Evolutionary conservation across 2,329 filamentous ascomycete genomes (phyloP).

Genomic region (Fusarium temperatum): DNA sequence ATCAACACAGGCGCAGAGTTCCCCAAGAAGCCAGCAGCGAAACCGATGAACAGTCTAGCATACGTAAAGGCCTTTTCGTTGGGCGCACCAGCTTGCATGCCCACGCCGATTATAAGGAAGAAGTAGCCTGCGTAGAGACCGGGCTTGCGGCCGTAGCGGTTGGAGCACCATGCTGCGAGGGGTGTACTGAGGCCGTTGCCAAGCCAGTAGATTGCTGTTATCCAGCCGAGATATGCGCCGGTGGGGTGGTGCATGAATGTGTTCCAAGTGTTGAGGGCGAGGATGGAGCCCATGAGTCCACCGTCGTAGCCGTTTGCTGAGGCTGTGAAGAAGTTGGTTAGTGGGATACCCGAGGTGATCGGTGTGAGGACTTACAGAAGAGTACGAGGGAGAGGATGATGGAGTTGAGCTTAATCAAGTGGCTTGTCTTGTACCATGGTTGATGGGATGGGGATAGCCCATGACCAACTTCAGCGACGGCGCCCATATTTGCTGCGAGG

Average conservation of each 20-base stretch:
- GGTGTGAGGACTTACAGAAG: not conserved
- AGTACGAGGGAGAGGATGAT: not conserved
- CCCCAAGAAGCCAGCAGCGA: not conserved
- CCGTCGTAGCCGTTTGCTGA: constrained; percentile 14
- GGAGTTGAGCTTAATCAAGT: constrained; percentile 4
- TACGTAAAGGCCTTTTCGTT: not conserved
- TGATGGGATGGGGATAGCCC: not conserved
- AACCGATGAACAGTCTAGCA: not conserved
- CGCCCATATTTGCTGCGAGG: not conserved
- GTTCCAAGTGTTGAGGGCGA: constrained; percentile 35
- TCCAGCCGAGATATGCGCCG: constrained; percentile 36
- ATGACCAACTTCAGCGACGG: not conserved
- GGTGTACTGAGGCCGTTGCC: constrained; percentile 33
- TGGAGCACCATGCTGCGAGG: constrained; percentile 19
- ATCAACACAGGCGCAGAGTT: not conserved
- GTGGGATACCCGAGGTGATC: rapidly evolving
- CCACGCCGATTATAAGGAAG: not conserved
- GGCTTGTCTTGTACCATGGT: not conserved
- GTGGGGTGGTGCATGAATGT: constrained; percentile 30
- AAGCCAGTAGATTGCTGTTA: constrained; percentile 39
- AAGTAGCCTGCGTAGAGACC: not conserved
- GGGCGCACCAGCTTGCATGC: constrained; percentile 1
- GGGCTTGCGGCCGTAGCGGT: not conserved
- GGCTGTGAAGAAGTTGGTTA: not conserved
- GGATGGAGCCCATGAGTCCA: constrained; percentile 15